Base-by-base conservation (phyloP, 768 basidiomycete species). In the Tubosaeta sp. region DNA sequence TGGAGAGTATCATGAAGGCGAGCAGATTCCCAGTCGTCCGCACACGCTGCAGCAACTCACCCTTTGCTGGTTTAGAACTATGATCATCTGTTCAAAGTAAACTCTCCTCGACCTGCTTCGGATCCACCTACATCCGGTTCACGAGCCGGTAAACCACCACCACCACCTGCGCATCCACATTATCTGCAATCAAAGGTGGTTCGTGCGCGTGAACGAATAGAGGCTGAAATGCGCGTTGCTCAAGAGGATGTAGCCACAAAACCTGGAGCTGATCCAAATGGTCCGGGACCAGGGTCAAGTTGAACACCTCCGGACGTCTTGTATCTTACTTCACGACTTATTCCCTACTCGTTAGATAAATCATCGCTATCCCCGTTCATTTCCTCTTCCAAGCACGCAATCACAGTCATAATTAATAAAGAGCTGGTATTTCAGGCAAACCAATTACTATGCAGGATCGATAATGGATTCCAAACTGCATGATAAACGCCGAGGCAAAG, bases 151-250 rank as follows among this genome's bases (percentile, higher is more conserved):
- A 80, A 75, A 64, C 71, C 69, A 21, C 64, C 70, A 5, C 58
- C 70, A 21, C 72, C 68, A 24, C 76, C 76, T 19, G 60, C 71
- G 32, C 76, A 92, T 65, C 94, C 92, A 31, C 90, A 94, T 69
- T 98, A 98, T 70, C 76, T 98, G 12, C 94, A 95, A 66, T 94
- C 92, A 29, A 99, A 99, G 72, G 91, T 99, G n/a, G 82, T 91
- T 40, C 83, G 96, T 36, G 95, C 96, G 18, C 80, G 84, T 48
- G 94, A 97, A 72, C 83, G 96, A 71, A 84, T 98, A 79, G 89
- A 96, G 66, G 94, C 94, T 0, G 95, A 99, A 76, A 52, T 67
- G 60, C 69, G 67, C 54, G 53, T 66, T 30, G 57, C 56, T 43
- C 58, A 57, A 18, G 65, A 70, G 49, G 61, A 65, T 16, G 55